These are phyloP conservation scores for Eucalyptus curtisii DNA, from an alignment of 345 rosid genomes.

Conservation along the genomic window DNA sequence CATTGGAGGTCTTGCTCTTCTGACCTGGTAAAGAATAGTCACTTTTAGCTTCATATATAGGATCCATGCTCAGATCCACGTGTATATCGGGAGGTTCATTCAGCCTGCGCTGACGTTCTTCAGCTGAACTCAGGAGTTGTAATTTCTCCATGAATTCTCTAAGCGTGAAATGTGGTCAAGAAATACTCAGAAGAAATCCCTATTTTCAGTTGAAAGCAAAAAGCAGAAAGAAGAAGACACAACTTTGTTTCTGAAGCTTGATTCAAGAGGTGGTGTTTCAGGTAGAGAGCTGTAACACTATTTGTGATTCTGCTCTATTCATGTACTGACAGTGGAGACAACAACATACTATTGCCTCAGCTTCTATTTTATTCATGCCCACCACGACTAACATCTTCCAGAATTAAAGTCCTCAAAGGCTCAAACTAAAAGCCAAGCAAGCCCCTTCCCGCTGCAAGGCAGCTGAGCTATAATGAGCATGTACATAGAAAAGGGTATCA, in stretches of 20 bases:
- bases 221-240: background rate
- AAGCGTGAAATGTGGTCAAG: slow-evolving; percentile 70
- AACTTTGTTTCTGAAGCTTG: background rate
- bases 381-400: background rate
- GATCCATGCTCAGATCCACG: slow-evolving; percentile 46
- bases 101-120: slow-evolving; percentile 59
- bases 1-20: slow-evolving; percentile 11
- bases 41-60: slow-evolving; percentile 30
- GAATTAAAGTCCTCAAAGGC: background rate
- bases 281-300: background rate
- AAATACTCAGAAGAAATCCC: background rate
- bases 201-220: background rate
- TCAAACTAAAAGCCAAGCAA: background rate
- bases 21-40: slow-evolving; percentile 16
- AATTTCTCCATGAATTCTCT: slow-evolving; percentile 76
- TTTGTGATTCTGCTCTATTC: background rate
- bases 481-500: background rate
- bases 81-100: slow-evolving; percentile 58
- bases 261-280: background rate
- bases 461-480: background rate
- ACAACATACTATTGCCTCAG: background rate
- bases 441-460: background rate
- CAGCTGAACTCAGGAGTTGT: slow-evolving; percentile 59
- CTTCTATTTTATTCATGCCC: background rate
- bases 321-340: background rate